Evolutionary conservation across 2,329 filamentous ascomycete species (phyloP), one percentile per base, ranked within the genome.

Genomic region (Endocalyx cinctus): DNA sequence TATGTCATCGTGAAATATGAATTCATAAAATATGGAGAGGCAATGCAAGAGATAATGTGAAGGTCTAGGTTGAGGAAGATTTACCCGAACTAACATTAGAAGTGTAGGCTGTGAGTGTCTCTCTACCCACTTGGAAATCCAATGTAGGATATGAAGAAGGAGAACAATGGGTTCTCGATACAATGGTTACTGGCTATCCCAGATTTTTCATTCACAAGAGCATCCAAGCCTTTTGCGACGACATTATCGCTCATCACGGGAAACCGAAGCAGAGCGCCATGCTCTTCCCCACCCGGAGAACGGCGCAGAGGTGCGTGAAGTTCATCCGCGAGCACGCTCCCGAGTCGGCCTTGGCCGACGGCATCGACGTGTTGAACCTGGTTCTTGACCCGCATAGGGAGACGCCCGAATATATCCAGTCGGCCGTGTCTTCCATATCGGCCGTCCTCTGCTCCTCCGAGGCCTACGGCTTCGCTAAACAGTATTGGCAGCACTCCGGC

Each of bases 401-500:
- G 25, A 58, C 66, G 5, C 64, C 74, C 2, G 61, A 70, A 5
- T 63, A 70, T 20, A 66, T 81, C n/a, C 63, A 59, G 28, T 66
- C 70, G 23, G 59, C 84, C 17, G 63, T 66, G 3, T 80, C 82
- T 0, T 67, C 71, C 8, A 65, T 89, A 15, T 84, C 75, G 2
- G 80, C 79, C 16, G 79, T 95, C 4, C 55, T 97, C 26, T 87
- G 83, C 48, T 77, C 81, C 1, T 67, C 73, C 28, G 74, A 79
- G 10, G 63, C 78, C 13, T 89, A 82, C 48, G 63, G 77, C 5
- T 60, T 84, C 38, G 86, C 87, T n/a, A 97, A 96, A 59, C 77
- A 88, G 51, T 96, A 94, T 52, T 98, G 92, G 92, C 92, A 97
- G 58, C 92, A 98, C 59, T 84, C 86, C 1, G 92, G 92, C 14